A percentile compares a stretch with the other conserved stretches of the same genome.
Conservation (phyloP, 1,139 yeast species). For the Zygosaccharomyces sapae region DNA sequence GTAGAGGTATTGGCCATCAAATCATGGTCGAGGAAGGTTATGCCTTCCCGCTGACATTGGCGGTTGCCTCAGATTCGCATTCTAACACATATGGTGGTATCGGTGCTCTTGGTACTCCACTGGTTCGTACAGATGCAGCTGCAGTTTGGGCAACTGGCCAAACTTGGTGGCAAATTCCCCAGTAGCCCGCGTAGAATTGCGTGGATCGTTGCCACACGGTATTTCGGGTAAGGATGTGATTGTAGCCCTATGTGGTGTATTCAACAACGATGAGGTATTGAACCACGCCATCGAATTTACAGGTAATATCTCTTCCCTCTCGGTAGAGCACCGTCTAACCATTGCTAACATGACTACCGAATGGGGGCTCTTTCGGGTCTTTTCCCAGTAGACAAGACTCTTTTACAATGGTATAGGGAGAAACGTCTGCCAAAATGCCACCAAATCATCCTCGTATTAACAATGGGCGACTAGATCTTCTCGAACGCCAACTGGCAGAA, state of each 20-base stretch:
- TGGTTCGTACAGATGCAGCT: constrained; percentile 98
- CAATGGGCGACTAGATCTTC: constrained; percentile 47
- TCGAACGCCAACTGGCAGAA: constrained; percentile 37
- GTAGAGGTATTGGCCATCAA: constrained; percentile 98
- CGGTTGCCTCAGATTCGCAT: constrained; percentile 97
- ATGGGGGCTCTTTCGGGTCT: constrained; percentile 97
- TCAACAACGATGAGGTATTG: constrained; percentile 92
- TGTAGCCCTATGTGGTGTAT: constrained; percentile 90
- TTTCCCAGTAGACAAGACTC: constrained; percentile 83
- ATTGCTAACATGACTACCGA: constrained; percentile 99
- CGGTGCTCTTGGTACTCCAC: constrained; percentile 93
- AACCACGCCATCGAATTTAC: constrained; percentile 96
- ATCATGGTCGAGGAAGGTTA: constrained; percentile 98
- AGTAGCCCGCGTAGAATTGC: constrained; percentile 86
- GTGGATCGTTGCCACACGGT: constrained; percentile 77
- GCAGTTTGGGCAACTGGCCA: constrained; percentile 99
- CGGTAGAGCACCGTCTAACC: constrained; percentile 89
- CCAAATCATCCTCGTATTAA: constrained; percentile 86
- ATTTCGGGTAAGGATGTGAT: constrained; percentile 96
- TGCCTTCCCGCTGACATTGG: constrained; percentile 87
- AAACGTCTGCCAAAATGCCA: constrained; percentile 62
- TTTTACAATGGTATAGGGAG: constrained; percentile 68
- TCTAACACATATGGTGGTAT: constrained; percentile 97
- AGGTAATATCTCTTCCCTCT: constrained; percentile 69
- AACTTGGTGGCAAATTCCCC: constrained; percentile 99